phyloP scores from a whole-genome alignment of 495 filamentous ascomycete species.

The Xylaria venustula region DNA sequence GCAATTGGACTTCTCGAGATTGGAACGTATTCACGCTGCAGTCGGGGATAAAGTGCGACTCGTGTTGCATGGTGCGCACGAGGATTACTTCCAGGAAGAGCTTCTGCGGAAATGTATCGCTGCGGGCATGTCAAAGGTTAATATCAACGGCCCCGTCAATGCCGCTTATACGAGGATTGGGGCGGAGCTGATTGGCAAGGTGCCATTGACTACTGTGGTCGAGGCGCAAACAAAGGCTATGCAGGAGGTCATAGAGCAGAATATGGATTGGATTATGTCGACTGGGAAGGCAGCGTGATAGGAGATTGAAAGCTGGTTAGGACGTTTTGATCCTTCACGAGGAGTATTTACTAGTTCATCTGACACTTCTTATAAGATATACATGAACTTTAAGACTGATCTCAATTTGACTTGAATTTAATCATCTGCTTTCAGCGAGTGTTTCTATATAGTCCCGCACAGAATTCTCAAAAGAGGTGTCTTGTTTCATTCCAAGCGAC shows the following conservation, averaged over 20 bases:
- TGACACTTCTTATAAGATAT: no score
- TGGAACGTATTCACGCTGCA: constrained; percentile 49
- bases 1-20: constrained; percentile 12
- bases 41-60: constrained; percentile 52
- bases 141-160: constrained; percentile 67
- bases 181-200: constrained; percentile 53
- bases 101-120: constrained; percentile 57
- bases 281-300: not conserved
- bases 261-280: constrained; percentile 57
- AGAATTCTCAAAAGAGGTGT: no score
- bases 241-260: constrained; percentile 59
- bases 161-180: constrained; percentile 52
- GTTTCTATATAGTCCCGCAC: no score
- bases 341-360: no score
- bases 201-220: constrained; percentile 55
- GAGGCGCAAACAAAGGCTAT: constrained; percentile 60
- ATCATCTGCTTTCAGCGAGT: no score
- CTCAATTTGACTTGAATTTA: no score
- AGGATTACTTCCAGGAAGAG: constrained; percentile 49
- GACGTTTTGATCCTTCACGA: no score
- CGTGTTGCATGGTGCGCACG: constrained; percentile 65
- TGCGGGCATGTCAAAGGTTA: constrained; percentile 60
- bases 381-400: no score
- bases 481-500: not conserved
- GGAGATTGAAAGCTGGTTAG: no score